Conservation (phyloP, 164 flowering plant species). For the Umbellularia californica region DNA sequence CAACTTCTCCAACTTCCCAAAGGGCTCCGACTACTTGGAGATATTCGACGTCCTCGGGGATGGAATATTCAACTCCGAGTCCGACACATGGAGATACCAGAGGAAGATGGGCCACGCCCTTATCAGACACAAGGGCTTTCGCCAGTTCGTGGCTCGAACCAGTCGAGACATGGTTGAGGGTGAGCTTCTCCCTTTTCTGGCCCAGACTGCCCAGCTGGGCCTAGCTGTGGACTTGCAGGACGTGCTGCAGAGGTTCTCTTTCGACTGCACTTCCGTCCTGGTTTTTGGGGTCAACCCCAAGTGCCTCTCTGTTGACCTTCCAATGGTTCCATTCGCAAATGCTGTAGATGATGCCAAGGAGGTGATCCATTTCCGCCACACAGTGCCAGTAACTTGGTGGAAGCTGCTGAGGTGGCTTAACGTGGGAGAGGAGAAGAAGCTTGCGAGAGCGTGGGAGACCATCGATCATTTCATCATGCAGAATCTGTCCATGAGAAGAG, state of each 20-base stretch:
- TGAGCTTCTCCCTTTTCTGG: constrained; percentile 25
- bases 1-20: constrained; percentile 18
- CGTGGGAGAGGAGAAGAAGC: constrained; percentile 21
- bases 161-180: constrained; percentile 19
- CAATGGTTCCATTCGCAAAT: constrained; percentile 21
- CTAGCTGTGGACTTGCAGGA: constrained; percentile 35
- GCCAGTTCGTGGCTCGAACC: constrained; percentile 11
- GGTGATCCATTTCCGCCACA: constrained; percentile 21
- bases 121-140: constrained; percentile 8
- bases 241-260: constrained; percentile 29
- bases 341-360: constrained; percentile 34
- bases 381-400: constrained; percentile 31
- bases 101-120: constrained; percentile 8
- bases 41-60: constrained; percentile 22
- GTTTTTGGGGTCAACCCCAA: constrained; percentile 23
- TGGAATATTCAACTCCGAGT: constrained; percentile 26
- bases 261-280: constrained; percentile 29
- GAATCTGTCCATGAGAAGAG: constrained; percentile 10
- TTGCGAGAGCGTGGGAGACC: constrained; percentile 5
- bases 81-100: constrained; percentile 13
- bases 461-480: constrained; percentile 12
- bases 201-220: constrained; percentile 3
- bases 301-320: constrained; percentile 22
- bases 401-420: constrained; percentile 27
- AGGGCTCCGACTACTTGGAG: constrained; percentile 4